Percentiles rank a stretch among this genome's conserved stretches.
These are phyloP conservation scores for Fusarium equiseti DNA, from an alignment of 2,329 filamentous ascomycete species.

Conservation along the genomic window DNA sequence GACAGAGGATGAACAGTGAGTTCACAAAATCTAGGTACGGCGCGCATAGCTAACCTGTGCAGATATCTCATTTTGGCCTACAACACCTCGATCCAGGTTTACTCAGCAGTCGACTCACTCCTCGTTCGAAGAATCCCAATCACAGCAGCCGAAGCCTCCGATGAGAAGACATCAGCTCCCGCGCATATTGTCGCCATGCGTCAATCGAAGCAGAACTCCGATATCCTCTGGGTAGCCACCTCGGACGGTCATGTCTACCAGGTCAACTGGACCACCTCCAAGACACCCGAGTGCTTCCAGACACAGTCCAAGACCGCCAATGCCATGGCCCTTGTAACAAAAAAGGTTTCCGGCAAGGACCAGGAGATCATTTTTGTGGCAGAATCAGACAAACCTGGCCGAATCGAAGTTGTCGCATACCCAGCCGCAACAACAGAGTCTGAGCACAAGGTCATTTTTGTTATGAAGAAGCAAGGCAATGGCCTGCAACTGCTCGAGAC, in stretches of 20 bases:
- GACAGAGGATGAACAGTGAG: conserved; percentile 71
- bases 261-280: conserved; percentile 67
- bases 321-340: conserved; percentile 59
- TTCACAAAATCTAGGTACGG: conserved; percentile 1
- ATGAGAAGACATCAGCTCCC: conserved; percentile 42
- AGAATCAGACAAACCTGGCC: conserved; percentile 55
- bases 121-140: conserved; percentile 78
- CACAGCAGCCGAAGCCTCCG: conserved; percentile 47
- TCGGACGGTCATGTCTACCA: conserved; percentile 68
- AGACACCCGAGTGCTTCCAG: conserved; percentile 57
- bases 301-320: conserved; percentile 58
- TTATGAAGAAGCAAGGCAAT: conserved; percentile 52
- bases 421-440: conserved; percentile 50
- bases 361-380: conserved; percentile 63
- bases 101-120: conserved; percentile 83
- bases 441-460: conserved; percentile 53
- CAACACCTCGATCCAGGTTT: conserved; percentile 81
- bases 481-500: conserved; percentile 60
- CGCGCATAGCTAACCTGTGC: conserved; percentile 27
- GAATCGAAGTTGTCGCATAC: conserved; percentile 61
- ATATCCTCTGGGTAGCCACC: conserved; percentile 70
- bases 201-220: conserved; percentile 54
- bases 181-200: conserved; percentile 58
- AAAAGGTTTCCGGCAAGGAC: conserved; percentile 51
- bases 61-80: conserved; percentile 83